Evolutionary conservation across 2,329 filamentous ascomycete genomes (phyloP).

Genomic region (Pyrenophora graminea): DNA sequence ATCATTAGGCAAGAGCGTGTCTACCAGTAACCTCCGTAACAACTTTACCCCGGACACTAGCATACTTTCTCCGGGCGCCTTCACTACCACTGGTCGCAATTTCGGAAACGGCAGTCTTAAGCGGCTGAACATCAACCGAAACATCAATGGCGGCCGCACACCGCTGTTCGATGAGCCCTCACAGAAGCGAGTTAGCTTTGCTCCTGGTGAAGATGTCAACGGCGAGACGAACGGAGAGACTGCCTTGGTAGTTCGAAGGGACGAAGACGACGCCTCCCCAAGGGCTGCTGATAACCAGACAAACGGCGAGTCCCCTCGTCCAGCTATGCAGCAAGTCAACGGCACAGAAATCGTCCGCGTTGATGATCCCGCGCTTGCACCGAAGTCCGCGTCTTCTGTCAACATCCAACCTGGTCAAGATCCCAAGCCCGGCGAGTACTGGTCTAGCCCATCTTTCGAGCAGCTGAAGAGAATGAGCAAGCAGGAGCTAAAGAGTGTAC

Average conservation of each 20-base stretch:
- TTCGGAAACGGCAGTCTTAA: conserved; percentile 66
- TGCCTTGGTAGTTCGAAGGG: conserved; percentile 57
- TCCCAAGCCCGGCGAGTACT: conserved; percentile 75
- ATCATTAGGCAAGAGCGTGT: conserved; percentile 83
- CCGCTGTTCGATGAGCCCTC: conserved; percentile 62
- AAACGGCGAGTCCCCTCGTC: conserved; percentile 47
- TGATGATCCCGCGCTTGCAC: conserved; percentile 63
- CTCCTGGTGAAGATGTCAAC: conserved; percentile 59
- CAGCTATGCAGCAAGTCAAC: conserved; percentile 72
- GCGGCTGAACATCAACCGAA: conserved; percentile 89
- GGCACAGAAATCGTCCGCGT: conserved; percentile 80
- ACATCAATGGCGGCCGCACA: conserved; percentile 66
- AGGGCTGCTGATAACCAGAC: conserved; percentile 53
- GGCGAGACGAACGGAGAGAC: conserved; percentile 48
- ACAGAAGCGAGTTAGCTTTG: conserved; percentile 86
- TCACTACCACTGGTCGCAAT: conserved; percentile 64
- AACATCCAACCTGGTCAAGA: conserved; percentile 45
- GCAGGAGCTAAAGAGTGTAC: conserved; percentile 74
- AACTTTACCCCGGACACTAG: conserved; percentile 83
- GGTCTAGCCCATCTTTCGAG: conserved; percentile 76
- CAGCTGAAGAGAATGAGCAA: conserved; percentile 80
- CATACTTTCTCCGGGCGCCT: conserved; percentile 81
- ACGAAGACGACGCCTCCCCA: conserved; percentile 57
- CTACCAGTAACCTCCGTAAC: conserved; percentile 81
- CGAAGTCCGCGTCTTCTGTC: conserved; percentile 38